Evolutionary conservation across 176 grass and related monocot species (phyloP).

Genomic region (Typha latifolia): DNA sequence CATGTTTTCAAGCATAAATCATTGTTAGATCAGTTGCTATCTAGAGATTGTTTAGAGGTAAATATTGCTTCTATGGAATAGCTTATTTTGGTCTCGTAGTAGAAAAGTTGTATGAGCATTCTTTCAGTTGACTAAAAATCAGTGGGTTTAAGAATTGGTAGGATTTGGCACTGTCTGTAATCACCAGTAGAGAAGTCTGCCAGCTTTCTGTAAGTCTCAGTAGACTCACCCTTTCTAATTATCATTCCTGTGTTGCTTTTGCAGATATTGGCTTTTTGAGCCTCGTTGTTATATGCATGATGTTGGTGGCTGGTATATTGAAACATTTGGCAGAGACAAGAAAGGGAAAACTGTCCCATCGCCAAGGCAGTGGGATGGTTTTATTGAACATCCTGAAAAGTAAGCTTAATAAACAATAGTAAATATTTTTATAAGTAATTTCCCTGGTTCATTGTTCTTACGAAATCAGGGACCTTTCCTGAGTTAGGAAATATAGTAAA

Average conservation of each 20-base stretch:
- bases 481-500: background rate
- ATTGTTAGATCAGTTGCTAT: background rate
- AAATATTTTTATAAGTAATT: background rate
- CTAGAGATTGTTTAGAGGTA: background rate
- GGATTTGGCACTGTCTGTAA: no score
- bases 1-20: no score
- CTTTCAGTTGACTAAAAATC: no score
- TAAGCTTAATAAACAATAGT: constrained; percentile 28
- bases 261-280: constrained; percentile 96
- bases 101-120: no score
- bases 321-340: constrained; percentile 75
- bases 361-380: constrained; percentile 71
- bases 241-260: constrained; percentile 12
- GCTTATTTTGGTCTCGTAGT: no score
- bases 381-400: constrained; percentile 61
- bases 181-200: no score
- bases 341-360: constrained; percentile 60
- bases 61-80: no score
- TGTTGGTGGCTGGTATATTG: constrained; percentile 91
- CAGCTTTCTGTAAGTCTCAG: no score
- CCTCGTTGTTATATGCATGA: constrained; percentile 88
- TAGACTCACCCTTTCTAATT: background rate
- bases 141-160: no score
- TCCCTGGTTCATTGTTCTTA: background rate
- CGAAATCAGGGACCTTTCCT: background rate